Conservation (phyloP, 2,329 filamentous ascomycete genomes). For the Sarocladium strictum region DNA sequence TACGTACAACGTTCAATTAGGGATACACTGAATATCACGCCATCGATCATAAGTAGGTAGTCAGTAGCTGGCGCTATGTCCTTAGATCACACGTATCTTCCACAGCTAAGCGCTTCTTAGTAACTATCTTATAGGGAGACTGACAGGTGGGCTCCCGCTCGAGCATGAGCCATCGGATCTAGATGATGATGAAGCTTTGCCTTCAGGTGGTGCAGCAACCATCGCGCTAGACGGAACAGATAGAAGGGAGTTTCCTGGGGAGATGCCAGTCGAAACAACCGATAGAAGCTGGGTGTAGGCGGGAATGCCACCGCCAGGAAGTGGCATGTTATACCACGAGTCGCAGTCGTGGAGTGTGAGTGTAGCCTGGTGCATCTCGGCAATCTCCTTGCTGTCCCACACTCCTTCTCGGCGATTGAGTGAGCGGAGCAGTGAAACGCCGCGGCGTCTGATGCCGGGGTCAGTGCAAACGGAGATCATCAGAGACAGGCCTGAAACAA, state of each 20-base stretch:
- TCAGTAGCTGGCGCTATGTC: background rate
- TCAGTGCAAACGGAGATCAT: background rate
- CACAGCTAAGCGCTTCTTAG: too few species aligned
- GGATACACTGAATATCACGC: too few species aligned
- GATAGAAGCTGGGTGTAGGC: background rate
- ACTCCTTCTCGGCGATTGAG: constrained; percentile 17
- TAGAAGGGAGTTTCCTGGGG: background rate
- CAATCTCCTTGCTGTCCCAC: constrained; percentile 18
- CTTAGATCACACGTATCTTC: background rate
- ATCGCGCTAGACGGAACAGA: background rate
- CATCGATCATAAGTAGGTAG: too few species aligned
- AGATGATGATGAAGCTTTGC: background rate
- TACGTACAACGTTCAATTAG: too few species aligned
- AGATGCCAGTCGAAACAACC: background rate
- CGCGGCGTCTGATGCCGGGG: constrained; percentile 3
- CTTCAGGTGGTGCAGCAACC: background rate
- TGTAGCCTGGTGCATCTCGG: constrained; percentile 14
- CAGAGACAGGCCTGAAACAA: background rate
- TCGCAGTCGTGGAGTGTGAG: background rate
- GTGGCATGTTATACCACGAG: background rate
- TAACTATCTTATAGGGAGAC: background rate
- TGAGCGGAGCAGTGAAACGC: constrained; percentile 12
- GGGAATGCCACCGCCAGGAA: background rate
- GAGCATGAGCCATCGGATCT: background rate
- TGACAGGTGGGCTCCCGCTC: background rate